These are phyloP conservation scores for Brassica juncea DNA, from an alignment of 345 rosid species.

Conservation along the genomic window DNA sequence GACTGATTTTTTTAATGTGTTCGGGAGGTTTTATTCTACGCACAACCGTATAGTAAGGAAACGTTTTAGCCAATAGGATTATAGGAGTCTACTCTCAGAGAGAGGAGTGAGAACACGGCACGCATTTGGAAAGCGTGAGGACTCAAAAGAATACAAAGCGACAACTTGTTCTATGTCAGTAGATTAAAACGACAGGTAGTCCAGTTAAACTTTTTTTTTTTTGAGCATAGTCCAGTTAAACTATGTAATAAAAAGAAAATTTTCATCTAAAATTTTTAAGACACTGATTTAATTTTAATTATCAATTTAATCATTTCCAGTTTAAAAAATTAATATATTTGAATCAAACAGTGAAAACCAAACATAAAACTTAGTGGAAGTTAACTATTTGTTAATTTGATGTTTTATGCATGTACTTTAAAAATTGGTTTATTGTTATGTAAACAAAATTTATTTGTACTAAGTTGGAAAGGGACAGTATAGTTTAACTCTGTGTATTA, in stretches of 20 bases:
- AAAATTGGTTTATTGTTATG: background rate
- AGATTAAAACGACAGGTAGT: background rate
- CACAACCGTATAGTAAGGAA: background rate
- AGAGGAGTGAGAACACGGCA: conserved; percentile 20
- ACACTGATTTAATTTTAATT: background rate
- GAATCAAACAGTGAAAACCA: background rate
- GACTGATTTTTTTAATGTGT: background rate
- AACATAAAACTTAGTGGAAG: background rate
- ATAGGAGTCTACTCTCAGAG: background rate
- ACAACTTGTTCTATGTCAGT: conserved; percentile 1
- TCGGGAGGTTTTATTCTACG: background rate
- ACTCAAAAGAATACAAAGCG: conserved; percentile 1
- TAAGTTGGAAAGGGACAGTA: too few species aligned
- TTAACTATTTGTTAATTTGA: background rate
- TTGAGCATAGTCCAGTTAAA: background rate
- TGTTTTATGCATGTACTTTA: background rate
- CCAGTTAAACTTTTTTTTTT: background rate
- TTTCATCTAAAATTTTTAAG: background rate
- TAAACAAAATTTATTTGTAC: background rate
- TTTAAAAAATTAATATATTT: background rate
- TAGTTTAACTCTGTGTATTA: too few species aligned
- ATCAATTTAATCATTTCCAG: background rate
- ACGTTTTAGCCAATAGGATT: conserved; percentile 9
- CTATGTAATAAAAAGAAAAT: background rate
- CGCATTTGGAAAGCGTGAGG: conserved; percentile 8